phyloP scores from a whole-genome alignment of 768 basidiomycete genomes.

The Lenzites betulinus region DNA sequence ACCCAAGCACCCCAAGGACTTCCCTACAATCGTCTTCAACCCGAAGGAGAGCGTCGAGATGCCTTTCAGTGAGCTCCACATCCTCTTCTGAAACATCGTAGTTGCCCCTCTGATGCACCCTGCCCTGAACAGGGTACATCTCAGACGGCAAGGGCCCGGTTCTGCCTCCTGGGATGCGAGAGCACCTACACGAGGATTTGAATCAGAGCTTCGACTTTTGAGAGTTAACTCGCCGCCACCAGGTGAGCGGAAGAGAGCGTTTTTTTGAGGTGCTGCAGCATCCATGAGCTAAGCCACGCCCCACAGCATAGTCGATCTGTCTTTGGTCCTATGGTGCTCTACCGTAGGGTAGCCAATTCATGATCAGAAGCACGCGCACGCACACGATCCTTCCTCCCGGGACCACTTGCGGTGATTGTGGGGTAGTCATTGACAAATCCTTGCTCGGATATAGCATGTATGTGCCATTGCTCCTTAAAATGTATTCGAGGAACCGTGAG shows the following conservation, averaged over 20 bases:
- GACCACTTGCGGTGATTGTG: background rate
- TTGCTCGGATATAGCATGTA: too few relatives aligned
- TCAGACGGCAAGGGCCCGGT: constrained; percentile 59
- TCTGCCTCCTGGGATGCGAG: constrained; percentile 88
- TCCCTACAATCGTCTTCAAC: constrained; percentile 89
- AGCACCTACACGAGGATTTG: constrained; percentile 82
- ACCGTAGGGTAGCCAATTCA: background rate
- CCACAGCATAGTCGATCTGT: background rate
- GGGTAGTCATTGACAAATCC: background rate
- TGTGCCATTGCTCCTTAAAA: too few relatives aligned
- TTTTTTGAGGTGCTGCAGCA: background rate
- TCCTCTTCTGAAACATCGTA: background rate
- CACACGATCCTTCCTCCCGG: too few relatives aligned
- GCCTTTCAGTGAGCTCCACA: constrained; percentile 82
- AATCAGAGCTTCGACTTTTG: constrained; percentile 85
- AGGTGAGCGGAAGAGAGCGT: background rate
- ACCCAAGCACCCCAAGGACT: constrained; percentile 53
- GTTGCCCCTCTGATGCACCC: background rate
- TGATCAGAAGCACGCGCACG: too few relatives aligned
- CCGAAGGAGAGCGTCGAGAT: constrained; percentile 92
- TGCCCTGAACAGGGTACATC: constrained; percentile 47
- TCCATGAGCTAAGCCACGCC: background rate
- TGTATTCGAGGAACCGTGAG: too few relatives aligned
- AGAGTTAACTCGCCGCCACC: constrained; percentile 5
- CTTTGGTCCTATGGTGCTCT: background rate